phyloP scores from a whole-genome alignment of 768 basidiomycete genomes.

The Fibroporia radiculosa region DNA sequence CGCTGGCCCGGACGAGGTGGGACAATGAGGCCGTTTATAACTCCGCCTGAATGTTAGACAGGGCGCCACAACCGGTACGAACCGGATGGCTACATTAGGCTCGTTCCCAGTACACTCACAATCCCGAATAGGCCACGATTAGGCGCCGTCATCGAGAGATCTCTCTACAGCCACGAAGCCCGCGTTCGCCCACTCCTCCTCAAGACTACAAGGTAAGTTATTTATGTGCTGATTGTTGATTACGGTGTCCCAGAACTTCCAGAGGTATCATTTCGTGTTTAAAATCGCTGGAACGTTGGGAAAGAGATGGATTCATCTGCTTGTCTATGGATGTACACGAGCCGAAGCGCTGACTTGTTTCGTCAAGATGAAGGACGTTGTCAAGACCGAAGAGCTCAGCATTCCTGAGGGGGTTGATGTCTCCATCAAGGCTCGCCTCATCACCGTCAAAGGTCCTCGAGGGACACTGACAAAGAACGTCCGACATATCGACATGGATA shows the following conservation, averaged over 20 bases:
- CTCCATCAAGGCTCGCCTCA: slow-evolving; percentile 82
- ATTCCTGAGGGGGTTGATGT: slow-evolving; percentile 84
- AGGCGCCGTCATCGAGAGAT: slow-evolving; percentile 8
- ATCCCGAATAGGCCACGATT: slow-evolving; percentile 9
- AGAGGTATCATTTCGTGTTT: too few relatives aligned
- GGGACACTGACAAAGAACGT: slow-evolving; percentile 89
- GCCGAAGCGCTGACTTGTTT: slow-evolving; percentile 17
- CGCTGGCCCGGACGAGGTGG: slow-evolving; percentile 12
- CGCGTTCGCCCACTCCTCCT: slow-evolving; percentile 22
- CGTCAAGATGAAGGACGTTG: slow-evolving; percentile 81
- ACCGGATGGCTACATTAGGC: background rate
- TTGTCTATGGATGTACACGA: slow-evolving; percentile 23
- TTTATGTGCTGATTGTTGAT: slow-evolving; percentile 5
- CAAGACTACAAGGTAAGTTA: slow-evolving; percentile 27
- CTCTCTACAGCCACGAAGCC: slow-evolving; percentile 1
- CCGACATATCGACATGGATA: slow-evolving; percentile 92
- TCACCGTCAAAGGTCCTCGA: slow-evolving; percentile 88
- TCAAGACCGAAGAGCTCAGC: slow-evolving; percentile 88
- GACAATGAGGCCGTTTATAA: slow-evolving; percentile 19
- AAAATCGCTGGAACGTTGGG: background rate
- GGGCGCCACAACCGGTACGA: too few relatives aligned
- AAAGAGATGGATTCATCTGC: slow-evolving; percentile 32
- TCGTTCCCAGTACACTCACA: slow-evolving; percentile 7
- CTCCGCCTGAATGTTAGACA: slow-evolving; percentile 25
- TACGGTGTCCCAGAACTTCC: too few relatives aligned